phyloP scores from a whole-genome alignment of 2,329 filamentous ascomycete species.

The Tolypocladium pustulatum region DNA sequence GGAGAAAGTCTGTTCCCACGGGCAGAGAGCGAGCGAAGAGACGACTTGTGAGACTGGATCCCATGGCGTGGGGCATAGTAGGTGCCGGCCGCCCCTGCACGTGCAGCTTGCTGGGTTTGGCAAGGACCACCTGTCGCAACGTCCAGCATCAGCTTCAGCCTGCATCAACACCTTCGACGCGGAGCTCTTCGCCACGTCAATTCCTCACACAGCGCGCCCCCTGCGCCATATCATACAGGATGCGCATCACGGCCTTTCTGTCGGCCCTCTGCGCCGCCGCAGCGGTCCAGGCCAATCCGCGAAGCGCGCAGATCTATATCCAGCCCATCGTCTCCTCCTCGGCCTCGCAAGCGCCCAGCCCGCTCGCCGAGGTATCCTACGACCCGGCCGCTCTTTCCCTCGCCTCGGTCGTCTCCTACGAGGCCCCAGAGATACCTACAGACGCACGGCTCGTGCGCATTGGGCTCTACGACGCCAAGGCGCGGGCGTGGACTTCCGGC shows the following conservation, averaged over 20 bases:
- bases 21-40: not conserved
- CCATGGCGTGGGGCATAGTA: not conserved
- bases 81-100: not conserved
- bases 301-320: constrained; percentile 42
- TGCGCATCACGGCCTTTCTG: constrained; percentile 31
- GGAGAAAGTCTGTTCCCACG: not conserved
- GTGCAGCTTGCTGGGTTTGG: not conserved
- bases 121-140: not conserved
- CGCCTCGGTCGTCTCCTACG: constrained; percentile 42
- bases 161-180: not conserved
- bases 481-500: constrained; percentile 39
- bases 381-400: constrained; percentile 31
- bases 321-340: constrained; percentile 33
- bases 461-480: constrained; percentile 42
- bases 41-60: not conserved
- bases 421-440: constrained; percentile 41
- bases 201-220: not conserved
- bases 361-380: constrained; percentile 49
- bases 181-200: not conserved
- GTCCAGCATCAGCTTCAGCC: not conserved
- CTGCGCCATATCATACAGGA: constrained; percentile 11
- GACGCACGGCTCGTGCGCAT: constrained; percentile 41
- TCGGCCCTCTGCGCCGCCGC: constrained; percentile 31
- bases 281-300: constrained; percentile 27
- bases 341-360: constrained; percentile 15